phyloP scores from a whole-genome alignment of 1,139 yeast species.

The Taphrina betulina region DNA sequence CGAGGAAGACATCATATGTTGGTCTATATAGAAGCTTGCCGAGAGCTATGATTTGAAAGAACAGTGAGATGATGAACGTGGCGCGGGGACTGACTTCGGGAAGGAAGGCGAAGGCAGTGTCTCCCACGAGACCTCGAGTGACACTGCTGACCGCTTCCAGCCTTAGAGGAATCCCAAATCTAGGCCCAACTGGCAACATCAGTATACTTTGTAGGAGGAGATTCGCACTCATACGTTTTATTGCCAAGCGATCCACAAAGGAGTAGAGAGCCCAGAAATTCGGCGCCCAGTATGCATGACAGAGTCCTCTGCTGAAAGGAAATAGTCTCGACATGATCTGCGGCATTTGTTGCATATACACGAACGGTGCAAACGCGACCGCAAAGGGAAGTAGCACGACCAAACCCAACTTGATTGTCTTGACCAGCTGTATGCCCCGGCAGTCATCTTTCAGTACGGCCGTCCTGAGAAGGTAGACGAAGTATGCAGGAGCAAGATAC shows the following conservation, averaged over 20 bases:
- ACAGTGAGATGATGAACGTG: slow-evolving; percentile 74
- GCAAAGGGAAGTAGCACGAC: slow-evolving; percentile 65
- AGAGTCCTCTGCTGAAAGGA: slow-evolving; percentile 92
- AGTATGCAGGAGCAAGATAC: slow-evolving; percentile 92
- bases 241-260: slow-evolving; percentile 70
- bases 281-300: slow-evolving; percentile 99
- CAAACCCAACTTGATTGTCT: slow-evolving; percentile 60
- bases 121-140: slow-evolving; percentile 91
- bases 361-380: slow-evolving; percentile 79
- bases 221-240: slow-evolving; percentile 49
- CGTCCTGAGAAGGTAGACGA: slow-evolving; percentile 69
- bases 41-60: slow-evolving; percentile 75
- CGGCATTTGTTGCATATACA: slow-evolving; percentile 61
- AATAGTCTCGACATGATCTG: slow-evolving; percentile 69
- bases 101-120: slow-evolving; percentile 72
- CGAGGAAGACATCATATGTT: slow-evolving; percentile 72
- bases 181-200: slow-evolving; percentile 24
- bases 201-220: neutral
- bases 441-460: slow-evolving; percentile 52
- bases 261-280: slow-evolving; percentile 95
- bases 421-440: slow-evolving; percentile 55
- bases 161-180: slow-evolving; percentile 16
- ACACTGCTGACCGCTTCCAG: slow-evolving; percentile 43
- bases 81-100: slow-evolving; percentile 77
- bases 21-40: slow-evolving; percentile 76